Conservation (phyloP, 2,329 filamentous ascomycete species). For the Phoma herbarum region DNA sequence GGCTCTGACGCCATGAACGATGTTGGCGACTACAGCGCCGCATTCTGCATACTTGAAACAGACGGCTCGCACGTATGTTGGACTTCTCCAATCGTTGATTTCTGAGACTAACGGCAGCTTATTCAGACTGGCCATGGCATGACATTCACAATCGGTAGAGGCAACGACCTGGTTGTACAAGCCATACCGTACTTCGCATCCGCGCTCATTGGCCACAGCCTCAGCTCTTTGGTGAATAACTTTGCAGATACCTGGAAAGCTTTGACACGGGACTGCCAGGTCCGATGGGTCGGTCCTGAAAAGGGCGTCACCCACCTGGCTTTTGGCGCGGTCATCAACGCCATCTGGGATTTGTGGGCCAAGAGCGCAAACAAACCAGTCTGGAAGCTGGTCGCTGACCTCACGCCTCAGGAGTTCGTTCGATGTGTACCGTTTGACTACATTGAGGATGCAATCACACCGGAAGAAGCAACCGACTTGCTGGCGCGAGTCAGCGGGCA, state of each 20-base stretch:
- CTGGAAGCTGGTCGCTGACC: constrained; percentile 90
- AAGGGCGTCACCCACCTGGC: constrained; percentile 94
- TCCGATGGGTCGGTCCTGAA: constrained; percentile 92
- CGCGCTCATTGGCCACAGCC: constrained; percentile 76
- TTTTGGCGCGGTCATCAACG: constrained; percentile 86
- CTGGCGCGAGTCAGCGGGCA: background rate
- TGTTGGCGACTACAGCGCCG: constrained; percentile 88
- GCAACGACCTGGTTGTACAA: constrained; percentile 89
- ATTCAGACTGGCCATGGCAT: constrained; percentile 81
- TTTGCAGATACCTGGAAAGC: constrained; percentile 91
- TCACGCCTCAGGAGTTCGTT: constrained; percentile 88
- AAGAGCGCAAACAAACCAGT: constrained; percentile 86
- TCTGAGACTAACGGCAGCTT: background rate
- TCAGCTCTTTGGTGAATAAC: constrained; percentile 78
- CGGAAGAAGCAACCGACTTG: constrained; percentile 74
- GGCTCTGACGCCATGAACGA: constrained; percentile 97
- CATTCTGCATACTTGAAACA: constrained; percentile 89
- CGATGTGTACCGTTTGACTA: constrained; percentile 91
- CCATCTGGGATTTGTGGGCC: constrained; percentile 95
- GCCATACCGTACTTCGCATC: constrained; percentile 81
- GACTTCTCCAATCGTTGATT: background rate
- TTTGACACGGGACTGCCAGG: constrained; percentile 85
- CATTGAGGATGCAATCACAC: constrained; percentile 88
- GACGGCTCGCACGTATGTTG: constrained; percentile 40
- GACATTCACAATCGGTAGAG: constrained; percentile 84